Evolutionary conservation across 768 basidiomycete genomes (phyloP), one percentile per base, ranked within the genome.

Genomic region (Russula lepida): DNA sequence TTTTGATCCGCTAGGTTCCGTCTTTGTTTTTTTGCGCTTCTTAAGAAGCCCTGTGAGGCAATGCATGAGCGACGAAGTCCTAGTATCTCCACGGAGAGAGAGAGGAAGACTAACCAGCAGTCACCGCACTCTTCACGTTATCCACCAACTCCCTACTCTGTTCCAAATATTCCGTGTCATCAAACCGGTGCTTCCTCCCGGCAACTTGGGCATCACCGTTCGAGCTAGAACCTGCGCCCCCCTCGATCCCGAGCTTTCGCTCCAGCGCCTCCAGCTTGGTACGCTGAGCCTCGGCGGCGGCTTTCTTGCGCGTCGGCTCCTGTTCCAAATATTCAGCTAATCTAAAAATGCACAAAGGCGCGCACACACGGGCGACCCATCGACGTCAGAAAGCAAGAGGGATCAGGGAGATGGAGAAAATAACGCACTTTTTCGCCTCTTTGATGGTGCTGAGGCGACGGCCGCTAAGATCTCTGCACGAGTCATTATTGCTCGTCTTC

Each of bases 401-500:
- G 27, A 35, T 17, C n/a, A 53, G 13, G 23, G 39, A 52, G 54
- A 15, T 6, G 2, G 23, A 51, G 53, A 17, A 6, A 15, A 6
- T 1, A 21, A 75, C 83, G 52, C 67, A 93, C 94, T 86, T 88
- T 73, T 97, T 92, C 0, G 95, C 97, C 68, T 98, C 94, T 74
- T 98, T 97, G 69, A 99, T 84, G 0, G 95, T 97, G 68, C 90
- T 92, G 28, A 99, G 76, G 64, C 94, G 78, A 53, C 95, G 77
- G 1, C 95, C 95, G 60, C 81, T 93, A 39, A 99, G 79, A 70
- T 98, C 97, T 51, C 97, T 77, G 71, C 94, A 97, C 8, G 90
- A 91, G 71, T 98, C 95, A 64, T 94, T 94, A 72, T 94, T 95
- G 73, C 80, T 94, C 25, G 92, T 93, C 78, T 93, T 93, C 76